These are phyloP conservation scores for Primulina tabacum DNA, from an alignment of 257 asterid genomes.

Conservation along the genomic window DNA sequence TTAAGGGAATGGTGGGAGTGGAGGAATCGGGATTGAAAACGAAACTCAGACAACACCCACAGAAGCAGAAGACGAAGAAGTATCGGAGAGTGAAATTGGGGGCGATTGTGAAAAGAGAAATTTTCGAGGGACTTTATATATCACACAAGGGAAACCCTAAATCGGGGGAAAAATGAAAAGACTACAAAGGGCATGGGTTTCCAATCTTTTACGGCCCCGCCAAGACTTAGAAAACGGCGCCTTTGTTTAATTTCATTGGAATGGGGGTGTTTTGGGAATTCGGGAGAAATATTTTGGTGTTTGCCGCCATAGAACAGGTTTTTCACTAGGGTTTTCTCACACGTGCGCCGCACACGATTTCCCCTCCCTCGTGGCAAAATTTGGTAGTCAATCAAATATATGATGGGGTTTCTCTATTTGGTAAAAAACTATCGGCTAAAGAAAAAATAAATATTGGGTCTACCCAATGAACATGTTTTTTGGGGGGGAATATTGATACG, in stretches of 20 bases:
- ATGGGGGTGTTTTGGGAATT: conserved; percentile 35
- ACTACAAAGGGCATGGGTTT: conserved; percentile 35
- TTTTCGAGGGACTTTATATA: conserved; percentile 40
- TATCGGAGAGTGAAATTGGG: conserved; percentile 26
- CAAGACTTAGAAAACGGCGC: conserved; percentile 36
- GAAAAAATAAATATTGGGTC: not conserved
- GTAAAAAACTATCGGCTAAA: not conserved
- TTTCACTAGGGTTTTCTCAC: conserved; percentile 14
- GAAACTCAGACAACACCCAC: conserved; percentile 33
- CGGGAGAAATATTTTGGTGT: conserved; percentile 30
- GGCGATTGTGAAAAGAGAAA: conserved; percentile 45
- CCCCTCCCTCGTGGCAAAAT: conserved; percentile 1
- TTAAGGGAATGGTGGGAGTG: conserved; percentile 26
- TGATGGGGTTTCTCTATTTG: not conserved
- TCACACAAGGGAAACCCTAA: conserved; percentile 71
- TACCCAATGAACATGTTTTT: not conserved
- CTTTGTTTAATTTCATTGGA: not conserved
- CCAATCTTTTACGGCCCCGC: conserved; percentile 33
- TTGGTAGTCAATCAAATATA: conserved; percentile 12
- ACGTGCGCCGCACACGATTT: conserved; percentile 3
- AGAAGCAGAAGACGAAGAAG: not conserved
- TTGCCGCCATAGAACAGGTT: conserved; percentile 43
- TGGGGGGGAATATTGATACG: not conserved
- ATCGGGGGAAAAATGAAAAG: conserved; percentile 43
- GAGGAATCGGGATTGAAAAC: conserved; percentile 27